Evolutionary conservation across 768 basidiomycete genomes (phyloP), one percentile per base, ranked within the genome.

Genomic region (Chalciporus sphaerocephalus): DNA sequence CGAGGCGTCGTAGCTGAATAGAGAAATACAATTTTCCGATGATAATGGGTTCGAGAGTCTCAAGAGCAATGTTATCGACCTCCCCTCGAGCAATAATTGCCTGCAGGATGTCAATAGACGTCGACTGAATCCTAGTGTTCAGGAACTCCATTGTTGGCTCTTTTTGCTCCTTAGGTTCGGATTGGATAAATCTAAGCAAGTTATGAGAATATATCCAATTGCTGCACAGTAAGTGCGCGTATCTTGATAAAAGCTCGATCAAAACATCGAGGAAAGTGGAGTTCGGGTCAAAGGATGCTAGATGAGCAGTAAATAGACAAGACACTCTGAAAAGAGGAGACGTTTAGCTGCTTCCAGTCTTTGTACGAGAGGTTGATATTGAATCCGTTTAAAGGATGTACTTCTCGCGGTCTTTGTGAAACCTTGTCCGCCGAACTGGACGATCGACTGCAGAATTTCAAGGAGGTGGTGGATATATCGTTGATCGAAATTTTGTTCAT

Each of bases 381-480:
- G 71, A 4, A 89, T 83, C 24, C 83, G 79, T 50, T 76, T 79
- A 42, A 92, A 69, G 10, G 70, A 67, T 1, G 82, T 80, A 11
- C 74, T 73, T 42, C 85, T 77, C 0, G 88, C 83, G 2, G 84
- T 76, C 55, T 87, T 87, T 37, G 81, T 74, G 59, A 96, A 87
- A 0, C 89, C 91, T 64, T 91, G 88, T 2, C 93, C 93, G 1
- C 94, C 94, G 58, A 93, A 94, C 27, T 83, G 79, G 42, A 88
- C 78, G 10, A 96, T 73, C 0, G 83, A 82, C 10, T 90, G 70
- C 2, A 97, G 66, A 15, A 79, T 80, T 48, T 93, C 90, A 36
- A 97, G 65, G 8, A 92, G 67, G 63, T 96, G 81, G 39, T 78
- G 75, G 15, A 80, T 69, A 46, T 84, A 79, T 9, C 78, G 75